Evolutionary conservation across 805 yeast species (phyloP).

Genomic region (Candida piceae): DNA sequence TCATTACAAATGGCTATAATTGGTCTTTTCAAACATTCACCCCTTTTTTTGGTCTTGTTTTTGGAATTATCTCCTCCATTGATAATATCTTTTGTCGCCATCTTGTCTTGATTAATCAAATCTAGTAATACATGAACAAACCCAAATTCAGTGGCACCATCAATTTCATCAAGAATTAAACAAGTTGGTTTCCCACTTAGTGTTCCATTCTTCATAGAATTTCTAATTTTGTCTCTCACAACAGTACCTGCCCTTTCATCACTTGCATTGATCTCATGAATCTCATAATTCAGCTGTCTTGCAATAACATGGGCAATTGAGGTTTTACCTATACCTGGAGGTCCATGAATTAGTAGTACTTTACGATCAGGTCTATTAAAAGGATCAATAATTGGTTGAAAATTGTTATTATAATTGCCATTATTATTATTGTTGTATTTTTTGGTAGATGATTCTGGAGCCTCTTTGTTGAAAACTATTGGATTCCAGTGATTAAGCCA

Average conservation of each 20-base stretch:
- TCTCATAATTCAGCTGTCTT: constrained; percentile 71
- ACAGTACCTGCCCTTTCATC: constrained; percentile 60
- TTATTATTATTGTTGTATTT: neutral
- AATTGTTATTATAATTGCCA: constrained; percentile 5
- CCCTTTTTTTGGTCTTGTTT: constrained; percentile 13
- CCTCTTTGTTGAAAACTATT: constrained; percentile 44
- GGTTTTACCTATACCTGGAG: constrained; percentile 93
- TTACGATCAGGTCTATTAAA: constrained; percentile 55
- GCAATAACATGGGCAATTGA: constrained; percentile 83
- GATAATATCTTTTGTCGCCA: constrained; percentile 37
- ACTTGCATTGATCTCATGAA: constrained; percentile 83
- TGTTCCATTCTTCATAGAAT: constrained; percentile 61
- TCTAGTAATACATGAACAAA: constrained; percentile 56
- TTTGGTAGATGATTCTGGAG: constrained; percentile 11
- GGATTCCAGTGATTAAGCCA: constrained; percentile 71
- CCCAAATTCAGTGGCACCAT: constrained; percentile 67
- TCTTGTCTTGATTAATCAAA: constrained; percentile 51
- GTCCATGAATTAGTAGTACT: constrained; percentile 77
- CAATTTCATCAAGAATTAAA: constrained; percentile 84
- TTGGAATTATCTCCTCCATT: constrained; percentile 17
- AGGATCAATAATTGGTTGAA: constrained; percentile 35
- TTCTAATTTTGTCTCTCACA: constrained; percentile 50
- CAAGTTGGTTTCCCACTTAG: constrained; percentile 75
- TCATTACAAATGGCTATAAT: constrained; percentile 92
- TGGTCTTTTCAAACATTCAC: constrained; percentile 60